A percentile compares a stretch with the other conserved stretches of the same genome.
phyloP scores from a whole-genome alignment of 2,329 filamentous ascomycete species.

The Aureobasidium sp. region DNA sequence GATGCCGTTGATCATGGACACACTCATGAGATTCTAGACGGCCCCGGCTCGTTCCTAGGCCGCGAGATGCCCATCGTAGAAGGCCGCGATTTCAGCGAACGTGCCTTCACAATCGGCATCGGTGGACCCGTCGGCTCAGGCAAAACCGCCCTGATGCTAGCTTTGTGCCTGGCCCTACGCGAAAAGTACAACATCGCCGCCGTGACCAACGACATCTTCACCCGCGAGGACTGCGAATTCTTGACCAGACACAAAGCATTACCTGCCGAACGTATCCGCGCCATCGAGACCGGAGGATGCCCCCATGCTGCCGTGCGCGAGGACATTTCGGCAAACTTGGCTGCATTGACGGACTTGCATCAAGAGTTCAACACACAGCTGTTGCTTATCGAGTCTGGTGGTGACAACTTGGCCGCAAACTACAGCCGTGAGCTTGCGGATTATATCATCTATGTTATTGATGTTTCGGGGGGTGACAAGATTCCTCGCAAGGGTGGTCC shows the following conservation, averaged over 20 bases:
- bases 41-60: conserved; percentile 79
- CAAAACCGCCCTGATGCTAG: conserved; percentile 94
- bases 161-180: conserved; percentile 77
- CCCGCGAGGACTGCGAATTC: conserved; percentile 94
- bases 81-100: conserved; percentile 75
- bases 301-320: conserved; percentile 95
- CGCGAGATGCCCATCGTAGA: conserved; percentile 92
- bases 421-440: conserved; percentile 92
- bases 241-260: conserved; percentile 79
- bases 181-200: conserved; percentile 78
- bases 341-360: conserved; percentile 84
- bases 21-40: conserved; percentile 89
- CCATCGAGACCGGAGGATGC: conserved; percentile 95
- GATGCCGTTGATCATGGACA: conserved; percentile 69
- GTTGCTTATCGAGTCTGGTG: conserved; percentile 88
- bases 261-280: conserved; percentile 72
- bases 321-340: conserved; percentile 89
- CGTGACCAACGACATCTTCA: conserved; percentile 99
- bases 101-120: conserved; percentile 95
- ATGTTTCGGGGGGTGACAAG: conserved; percentile 94
- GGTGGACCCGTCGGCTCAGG: conserved; percentile 94
- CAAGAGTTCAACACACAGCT: conserved; percentile 69
- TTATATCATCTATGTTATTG: conserved; percentile 98
- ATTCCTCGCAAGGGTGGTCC: conserved; percentile 92
- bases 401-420: conserved; percentile 95